Conservation (phyloP, 1,284 basidiomycete species). For the Ceratobasidium papillatum region DNA sequence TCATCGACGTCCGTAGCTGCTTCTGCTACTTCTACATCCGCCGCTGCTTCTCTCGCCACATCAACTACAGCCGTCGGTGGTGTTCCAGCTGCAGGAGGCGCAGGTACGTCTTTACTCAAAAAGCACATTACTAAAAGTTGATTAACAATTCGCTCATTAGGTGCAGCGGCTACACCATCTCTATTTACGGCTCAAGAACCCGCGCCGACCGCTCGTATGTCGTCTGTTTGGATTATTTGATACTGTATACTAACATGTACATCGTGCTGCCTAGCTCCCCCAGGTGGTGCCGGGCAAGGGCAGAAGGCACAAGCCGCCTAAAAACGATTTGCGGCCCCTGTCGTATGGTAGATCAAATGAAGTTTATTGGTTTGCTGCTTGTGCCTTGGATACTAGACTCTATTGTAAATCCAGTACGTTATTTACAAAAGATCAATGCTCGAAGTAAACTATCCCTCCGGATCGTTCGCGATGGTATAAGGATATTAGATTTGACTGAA, state of each 20-base stretch:
- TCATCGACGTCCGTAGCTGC: neutral
- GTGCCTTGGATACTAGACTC: no score
- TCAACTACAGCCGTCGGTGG: neutral
- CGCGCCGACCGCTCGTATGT: constrained; percentile 28
- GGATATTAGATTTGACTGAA: neutral
- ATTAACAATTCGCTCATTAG: neutral
- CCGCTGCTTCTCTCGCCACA: neutral
- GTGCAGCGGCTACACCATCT: constrained; percentile 4
- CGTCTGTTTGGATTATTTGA: neutral
- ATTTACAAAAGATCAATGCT: neutral
- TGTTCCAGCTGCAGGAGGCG: constrained; percentile 4
- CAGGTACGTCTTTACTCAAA: neutral
- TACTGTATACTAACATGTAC: neutral
- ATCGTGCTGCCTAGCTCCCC: neutral
- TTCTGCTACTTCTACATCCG: no score
- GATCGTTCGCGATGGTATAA: neutral
- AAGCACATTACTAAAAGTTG: neutral
- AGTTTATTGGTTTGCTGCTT: no score
- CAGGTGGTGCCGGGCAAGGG: constrained; percentile 10
- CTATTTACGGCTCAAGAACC: constrained; percentile 15
- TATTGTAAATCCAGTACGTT: neutral
- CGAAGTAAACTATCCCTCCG: neutral
- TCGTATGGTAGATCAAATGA: no score
- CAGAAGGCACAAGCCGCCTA: neutral
- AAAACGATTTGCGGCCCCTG: neutral